Conservation (phyloP, 495 filamentous ascomycete species). For the Lepraria neglecta region DNA sequence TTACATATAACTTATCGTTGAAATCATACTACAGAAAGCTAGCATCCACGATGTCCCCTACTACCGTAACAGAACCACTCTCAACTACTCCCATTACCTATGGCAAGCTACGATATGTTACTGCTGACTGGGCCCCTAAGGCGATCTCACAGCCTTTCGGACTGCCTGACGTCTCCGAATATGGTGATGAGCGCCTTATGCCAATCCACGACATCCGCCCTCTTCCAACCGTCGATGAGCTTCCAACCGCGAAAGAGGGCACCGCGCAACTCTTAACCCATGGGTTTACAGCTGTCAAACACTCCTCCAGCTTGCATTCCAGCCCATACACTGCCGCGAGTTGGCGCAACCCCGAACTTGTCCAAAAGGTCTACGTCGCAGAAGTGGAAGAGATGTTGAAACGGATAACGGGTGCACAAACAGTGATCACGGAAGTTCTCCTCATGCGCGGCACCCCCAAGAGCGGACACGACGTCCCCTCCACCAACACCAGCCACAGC, state of each 20-base stretch:
- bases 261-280: background rate
- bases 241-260: background rate
- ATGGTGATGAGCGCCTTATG: background rate
- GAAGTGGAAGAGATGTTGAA: constrained; percentile 13
- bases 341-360: constrained; percentile 4
- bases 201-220: constrained; percentile 5
- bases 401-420: background rate
- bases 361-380: constrained; percentile 1
- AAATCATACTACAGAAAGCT: no score
- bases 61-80: background rate
- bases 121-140: background rate
- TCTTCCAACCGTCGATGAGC: background rate
- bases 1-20: no score
- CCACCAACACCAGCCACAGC: background rate
- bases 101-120: constrained; percentile 5
- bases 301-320: constrained; percentile 4
- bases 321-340: constrained; percentile 1
- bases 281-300: constrained; percentile 3
- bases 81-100: background rate
- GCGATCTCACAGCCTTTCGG: background rate
- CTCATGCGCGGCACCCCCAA: background rate
- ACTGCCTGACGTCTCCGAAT: background rate
- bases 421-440: background rate
- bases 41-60: no score
- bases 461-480: background rate